Conservation (phyloP, 371 early-diverging fungal genomes). For the Umbelopsis sp. region DNA sequence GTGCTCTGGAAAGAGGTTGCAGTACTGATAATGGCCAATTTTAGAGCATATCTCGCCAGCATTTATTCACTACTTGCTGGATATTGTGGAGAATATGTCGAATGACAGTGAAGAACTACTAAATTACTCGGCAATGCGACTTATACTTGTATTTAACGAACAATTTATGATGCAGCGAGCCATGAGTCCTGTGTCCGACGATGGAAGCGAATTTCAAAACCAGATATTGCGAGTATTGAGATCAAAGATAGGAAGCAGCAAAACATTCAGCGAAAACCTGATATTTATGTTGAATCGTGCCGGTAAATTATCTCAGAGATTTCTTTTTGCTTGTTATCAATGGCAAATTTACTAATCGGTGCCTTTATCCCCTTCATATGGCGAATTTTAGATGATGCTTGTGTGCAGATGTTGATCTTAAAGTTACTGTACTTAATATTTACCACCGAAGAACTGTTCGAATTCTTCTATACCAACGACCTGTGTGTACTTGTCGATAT, state of each 20-base stretch:
- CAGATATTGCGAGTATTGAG: conserved; percentile 61
- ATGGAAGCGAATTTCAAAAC: conserved; percentile 34
- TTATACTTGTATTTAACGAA: conserved; percentile 70
- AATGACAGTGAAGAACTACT: conserved; percentile 70
- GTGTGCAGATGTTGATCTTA: conserved; percentile 73
- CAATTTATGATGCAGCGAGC: conserved; percentile 66
- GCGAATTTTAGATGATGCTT: conserved; percentile 56
- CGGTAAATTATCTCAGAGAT: conserved; percentile 45
- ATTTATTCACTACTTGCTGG: conserved; percentile 59
- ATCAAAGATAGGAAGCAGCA: conserved; percentile 65
- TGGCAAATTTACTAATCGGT: background rate
- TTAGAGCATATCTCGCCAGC: conserved; percentile 45
- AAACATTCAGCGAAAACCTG: conserved; percentile 81
- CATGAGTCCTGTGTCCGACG: conserved; percentile 13
- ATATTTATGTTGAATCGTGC: conserved; percentile 88
- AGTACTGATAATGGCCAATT: conserved; percentile 21
- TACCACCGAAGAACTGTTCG: conserved; percentile 55
- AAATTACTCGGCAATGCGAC: conserved; percentile 72
- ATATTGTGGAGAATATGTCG: conserved; percentile 73
- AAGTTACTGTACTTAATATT: conserved; percentile 73
- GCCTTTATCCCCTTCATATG: too few species aligned
- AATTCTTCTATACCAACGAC: conserved; percentile 90
- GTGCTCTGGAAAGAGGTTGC: conserved; percentile 21
- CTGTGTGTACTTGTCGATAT: conserved; percentile 84
- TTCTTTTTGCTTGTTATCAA: background rate